Base-by-base conservation (phyloP, 208 protist species). In the Novymonas esmeraldas region DNA sequence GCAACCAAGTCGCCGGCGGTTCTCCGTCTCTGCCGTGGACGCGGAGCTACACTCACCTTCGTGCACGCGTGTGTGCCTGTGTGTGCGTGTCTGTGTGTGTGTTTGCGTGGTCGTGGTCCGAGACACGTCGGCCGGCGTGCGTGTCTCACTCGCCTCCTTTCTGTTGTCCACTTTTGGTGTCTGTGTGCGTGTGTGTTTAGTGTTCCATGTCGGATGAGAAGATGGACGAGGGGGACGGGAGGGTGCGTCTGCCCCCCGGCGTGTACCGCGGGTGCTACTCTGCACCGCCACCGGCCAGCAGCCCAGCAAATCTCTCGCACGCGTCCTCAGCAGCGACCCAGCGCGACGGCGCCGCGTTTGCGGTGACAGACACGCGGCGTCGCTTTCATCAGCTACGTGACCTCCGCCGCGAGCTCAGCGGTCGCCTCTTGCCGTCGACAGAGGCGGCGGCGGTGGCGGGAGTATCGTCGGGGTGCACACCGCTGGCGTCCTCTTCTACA, bases 361-460 rank as follows among this genome's bases (percentile, higher is more conserved):
- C 36, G 10, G 14, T 64, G 4, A 11, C 33, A 7, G 52, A 54
- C 13, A 49, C 61, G 5, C 61, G 69, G 16, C 61, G 20, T 22
- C 69, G 69, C 44, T 75, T 75, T 44, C 56, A 68, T 26, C 61
- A 75, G 20, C 51, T 75, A 31, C 51, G 69, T 9, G 28, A 51
- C 3, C 51, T 75, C 10, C 60, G 69, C 5, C 69, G 69, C 11
- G 69, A 68, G 55, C 22, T 76, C 51, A 57, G 51, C 55, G 55
- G 64, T 34, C 59, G 71, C 2, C 52, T 51, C 3, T 22, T 28
- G 26, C 28, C 39, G n/a, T 29, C n/a, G 26, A 41, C 38, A 42
- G 6, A n/a, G 44, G 55, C 9, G 6, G 22, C 39, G 10, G 5
- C n/a, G 22, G n/a, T 14, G 20, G 13, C 33, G 7, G 1, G 18